Percentiles rank a stretch among this genome's conserved stretches.
These are phyloP conservation scores for Neurospora cerealis DNA, from an alignment of 495 filamentous ascomycete species.

Conservation along the genomic window DNA sequence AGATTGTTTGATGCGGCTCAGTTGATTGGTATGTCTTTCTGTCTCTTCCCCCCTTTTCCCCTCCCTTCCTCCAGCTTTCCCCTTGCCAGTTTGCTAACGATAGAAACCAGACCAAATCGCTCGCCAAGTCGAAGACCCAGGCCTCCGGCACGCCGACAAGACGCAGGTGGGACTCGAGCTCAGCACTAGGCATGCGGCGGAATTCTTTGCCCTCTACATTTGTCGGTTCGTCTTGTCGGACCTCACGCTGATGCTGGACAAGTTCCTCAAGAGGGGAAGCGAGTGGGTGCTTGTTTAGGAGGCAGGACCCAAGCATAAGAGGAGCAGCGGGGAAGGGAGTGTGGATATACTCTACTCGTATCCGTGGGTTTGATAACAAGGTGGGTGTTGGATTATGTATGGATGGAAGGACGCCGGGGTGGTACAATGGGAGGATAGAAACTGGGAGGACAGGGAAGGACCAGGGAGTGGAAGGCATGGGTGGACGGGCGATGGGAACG, in stretches of 20 bases:
- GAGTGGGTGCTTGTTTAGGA: slow-evolving; percentile 70
- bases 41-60: not conserved
- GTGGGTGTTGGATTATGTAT: not conserved
- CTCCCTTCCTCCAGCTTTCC: not conserved
- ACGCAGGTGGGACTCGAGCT: slow-evolving; percentile 92
- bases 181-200: slow-evolving; percentile 84
- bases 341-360: not conserved
- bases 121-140: slow-evolving; percentile 89
- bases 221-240: slow-evolving; percentile 89
- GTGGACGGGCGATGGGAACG: not conserved
- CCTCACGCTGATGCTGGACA: slow-evolving; percentile 79
- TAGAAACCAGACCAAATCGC: slow-evolving; percentile 73
- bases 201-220: slow-evolving; percentile 95
- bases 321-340: not conserved
- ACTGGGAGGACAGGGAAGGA: not conserved
- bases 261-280: slow-evolving; percentile 90
- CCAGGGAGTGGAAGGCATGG: not conserved
- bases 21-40: slow-evolving; percentile 63
- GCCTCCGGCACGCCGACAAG: slow-evolving; percentile 64
- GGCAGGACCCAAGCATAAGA: not conserved
- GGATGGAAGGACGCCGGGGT: not conserved
- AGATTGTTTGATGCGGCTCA: slow-evolving; percentile 91
- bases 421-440: not conserved
- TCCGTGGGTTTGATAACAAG: not conserved
- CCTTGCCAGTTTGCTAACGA: not conserved